Conservation (phyloP, 2,329 filamentous ascomycete genomes). For the Colletotrichum costaricense region DNA sequence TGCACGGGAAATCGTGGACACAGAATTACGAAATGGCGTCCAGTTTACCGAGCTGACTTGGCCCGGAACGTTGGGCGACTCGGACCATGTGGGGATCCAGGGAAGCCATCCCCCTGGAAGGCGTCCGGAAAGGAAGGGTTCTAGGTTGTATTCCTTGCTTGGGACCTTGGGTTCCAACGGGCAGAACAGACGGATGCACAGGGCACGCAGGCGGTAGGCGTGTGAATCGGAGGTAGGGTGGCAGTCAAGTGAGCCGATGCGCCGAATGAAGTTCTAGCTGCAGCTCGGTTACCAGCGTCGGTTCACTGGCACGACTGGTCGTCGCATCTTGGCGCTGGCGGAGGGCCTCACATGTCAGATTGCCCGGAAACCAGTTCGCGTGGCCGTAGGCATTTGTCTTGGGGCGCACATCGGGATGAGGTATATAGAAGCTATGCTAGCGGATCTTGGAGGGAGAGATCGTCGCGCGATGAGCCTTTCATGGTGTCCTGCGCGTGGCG, state of each 20-base stretch:
- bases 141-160: background rate
- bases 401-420: background rate
- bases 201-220: background rate
- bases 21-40: conserved; percentile 18
- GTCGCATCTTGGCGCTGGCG: background rate
- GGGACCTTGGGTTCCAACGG: background rate
- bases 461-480: background rate
- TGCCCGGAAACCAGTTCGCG: background rate
- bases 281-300: conserved; percentile 15
- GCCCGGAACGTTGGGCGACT: background rate
- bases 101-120: background rate
- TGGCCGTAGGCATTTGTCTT: background rate
- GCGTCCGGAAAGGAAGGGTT: background rate
- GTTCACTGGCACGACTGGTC: background rate
- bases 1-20: background rate
- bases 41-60: background rate
- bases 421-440: background rate
- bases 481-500: background rate
- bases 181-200: background rate
- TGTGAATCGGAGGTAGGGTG: background rate
- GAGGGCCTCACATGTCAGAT: conserved; percentile 19
- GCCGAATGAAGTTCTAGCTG: conserved; percentile 14
- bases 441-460: background rate
- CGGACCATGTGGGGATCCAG: background rate
- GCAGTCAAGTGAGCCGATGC: background rate